These are phyloP conservation scores for Plasmodium falciparum DNA, from an alignment of 169 alveolate genomes.

Conservation along the genomic window DNA sequence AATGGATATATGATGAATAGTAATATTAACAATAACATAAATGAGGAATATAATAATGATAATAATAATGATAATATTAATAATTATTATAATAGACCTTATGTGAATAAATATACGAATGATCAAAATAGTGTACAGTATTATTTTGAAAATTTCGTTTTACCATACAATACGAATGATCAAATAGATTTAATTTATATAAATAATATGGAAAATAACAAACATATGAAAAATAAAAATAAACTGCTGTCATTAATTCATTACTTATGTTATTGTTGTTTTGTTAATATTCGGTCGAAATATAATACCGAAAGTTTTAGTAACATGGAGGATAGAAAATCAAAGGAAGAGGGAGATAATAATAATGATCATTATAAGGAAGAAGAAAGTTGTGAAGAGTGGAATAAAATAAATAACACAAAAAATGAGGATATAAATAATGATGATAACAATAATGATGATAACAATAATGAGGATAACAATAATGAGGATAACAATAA, in stretches of 20 bases:
- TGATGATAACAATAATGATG: background rate
- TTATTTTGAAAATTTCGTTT: slow-evolving; percentile 60
- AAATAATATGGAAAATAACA: slow-evolving; percentile 9
- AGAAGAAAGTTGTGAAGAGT: background rate
- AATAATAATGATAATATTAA: background rate
- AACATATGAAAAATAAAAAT: slow-evolving; percentile 52
- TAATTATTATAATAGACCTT: too few relatives aligned
- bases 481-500: background rate
- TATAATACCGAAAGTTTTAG: slow-evolving; percentile 8
- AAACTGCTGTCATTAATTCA: slow-evolving; percentile 71
- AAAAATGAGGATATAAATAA: background rate
- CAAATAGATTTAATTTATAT: slow-evolving; percentile 55
- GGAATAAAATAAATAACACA: background rate
- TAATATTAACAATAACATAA: too few relatives aligned
- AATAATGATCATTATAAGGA: background rate
- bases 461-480: background rate
- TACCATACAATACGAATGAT: slow-evolving; percentile 31
- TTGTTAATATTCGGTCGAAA: slow-evolving; percentile 58
- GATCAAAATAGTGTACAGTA: slow-evolving; percentile 9
- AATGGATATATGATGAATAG: background rate
- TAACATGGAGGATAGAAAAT: background rate
- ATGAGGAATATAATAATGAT: background rate
- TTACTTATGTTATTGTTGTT: slow-evolving; percentile 72
- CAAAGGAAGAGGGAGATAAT: background rate
- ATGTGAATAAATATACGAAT: slow-evolving; percentile 1